These are phyloP conservation scores for Bruguiera parviflora DNA, from an alignment of 345 rosid species.

Conservation along the genomic window DNA sequence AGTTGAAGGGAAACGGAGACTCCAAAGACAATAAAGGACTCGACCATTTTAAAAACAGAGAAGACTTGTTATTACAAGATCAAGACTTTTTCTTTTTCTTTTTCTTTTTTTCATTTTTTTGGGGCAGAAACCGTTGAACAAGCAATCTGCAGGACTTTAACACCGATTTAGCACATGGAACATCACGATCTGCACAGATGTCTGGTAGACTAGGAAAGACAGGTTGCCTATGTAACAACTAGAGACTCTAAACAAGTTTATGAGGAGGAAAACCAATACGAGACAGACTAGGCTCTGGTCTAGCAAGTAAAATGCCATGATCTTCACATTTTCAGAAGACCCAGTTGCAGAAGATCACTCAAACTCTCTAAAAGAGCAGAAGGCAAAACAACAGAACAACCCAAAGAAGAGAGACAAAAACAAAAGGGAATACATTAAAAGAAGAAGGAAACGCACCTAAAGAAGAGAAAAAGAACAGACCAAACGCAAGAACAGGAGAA, in stretches of 20 bases:
- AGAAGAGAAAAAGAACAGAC: conserved; percentile 1
- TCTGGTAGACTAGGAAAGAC: neutral
- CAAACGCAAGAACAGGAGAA: conserved; percentile 21
- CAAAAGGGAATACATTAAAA: neutral
- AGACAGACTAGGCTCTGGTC: too few species aligned
- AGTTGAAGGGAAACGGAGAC: neutral
- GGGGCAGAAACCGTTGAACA: too few species aligned
- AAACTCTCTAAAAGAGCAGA: too few species aligned
- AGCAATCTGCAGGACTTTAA: too few species aligned
- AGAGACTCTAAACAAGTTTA: neutral
- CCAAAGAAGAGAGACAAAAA: neutral
- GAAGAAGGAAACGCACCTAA: neutral
- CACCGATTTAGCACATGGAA: neutral
- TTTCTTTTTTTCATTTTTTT: too few species aligned
- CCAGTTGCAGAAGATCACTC: conserved; percentile 12
- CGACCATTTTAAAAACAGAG: too few species aligned
- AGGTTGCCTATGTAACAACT: neutral
- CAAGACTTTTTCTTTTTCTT: too few species aligned
- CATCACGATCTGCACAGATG: neutral
- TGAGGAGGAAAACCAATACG: neutral
- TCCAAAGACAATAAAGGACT: too few species aligned
- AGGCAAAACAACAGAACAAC: too few species aligned
- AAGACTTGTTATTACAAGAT: too few species aligned
- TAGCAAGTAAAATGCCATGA: neutral
- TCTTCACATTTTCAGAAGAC: neutral